A percentile compares a stretch with the other conserved stretches of the same genome.
These are phyloP conservation scores for Ophiostoma sp. DNA, from an alignment of 2,329 filamentous ascomycete species.

Conservation along the genomic window DNA sequence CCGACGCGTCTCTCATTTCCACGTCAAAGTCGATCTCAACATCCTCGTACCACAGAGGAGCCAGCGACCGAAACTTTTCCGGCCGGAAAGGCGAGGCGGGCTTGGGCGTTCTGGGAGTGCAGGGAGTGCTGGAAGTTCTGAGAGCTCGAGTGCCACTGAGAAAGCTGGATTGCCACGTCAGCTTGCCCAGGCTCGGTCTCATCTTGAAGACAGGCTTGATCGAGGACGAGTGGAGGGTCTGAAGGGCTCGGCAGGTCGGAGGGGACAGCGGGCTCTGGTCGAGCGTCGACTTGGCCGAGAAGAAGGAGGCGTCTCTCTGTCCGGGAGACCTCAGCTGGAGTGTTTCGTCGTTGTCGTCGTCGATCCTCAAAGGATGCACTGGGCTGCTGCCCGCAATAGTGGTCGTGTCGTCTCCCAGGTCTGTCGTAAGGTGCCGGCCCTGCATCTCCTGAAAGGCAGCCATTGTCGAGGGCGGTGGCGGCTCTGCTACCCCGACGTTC, in stretches of 20 bases:
- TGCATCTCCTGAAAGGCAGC: background rate
- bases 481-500: background rate
- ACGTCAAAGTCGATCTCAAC: constrained; percentile 1
- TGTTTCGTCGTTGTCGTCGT: background rate
- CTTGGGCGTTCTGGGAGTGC: background rate
- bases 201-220: background rate
- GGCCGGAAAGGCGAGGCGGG: background rate
- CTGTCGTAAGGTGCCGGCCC: background rate
- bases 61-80: background rate
- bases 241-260: background rate
- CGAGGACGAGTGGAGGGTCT: background rate
- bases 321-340: background rate
- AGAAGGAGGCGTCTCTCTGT: background rate
- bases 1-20: background rate
- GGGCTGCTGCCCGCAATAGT: background rate
- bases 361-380: background rate
- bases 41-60: constrained; percentile 7
- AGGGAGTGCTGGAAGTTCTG: too few relatives aligned
- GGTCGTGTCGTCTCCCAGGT: background rate
- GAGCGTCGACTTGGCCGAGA: background rate
- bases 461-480: too few relatives aligned
- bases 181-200: background rate
- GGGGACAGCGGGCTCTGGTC: background rate
- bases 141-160: background rate
- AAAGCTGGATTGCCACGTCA: background rate